phyloP scores from a whole-genome alignment of 352 stramenopile genomes.

The Phytophthora pluvialis region DNA sequence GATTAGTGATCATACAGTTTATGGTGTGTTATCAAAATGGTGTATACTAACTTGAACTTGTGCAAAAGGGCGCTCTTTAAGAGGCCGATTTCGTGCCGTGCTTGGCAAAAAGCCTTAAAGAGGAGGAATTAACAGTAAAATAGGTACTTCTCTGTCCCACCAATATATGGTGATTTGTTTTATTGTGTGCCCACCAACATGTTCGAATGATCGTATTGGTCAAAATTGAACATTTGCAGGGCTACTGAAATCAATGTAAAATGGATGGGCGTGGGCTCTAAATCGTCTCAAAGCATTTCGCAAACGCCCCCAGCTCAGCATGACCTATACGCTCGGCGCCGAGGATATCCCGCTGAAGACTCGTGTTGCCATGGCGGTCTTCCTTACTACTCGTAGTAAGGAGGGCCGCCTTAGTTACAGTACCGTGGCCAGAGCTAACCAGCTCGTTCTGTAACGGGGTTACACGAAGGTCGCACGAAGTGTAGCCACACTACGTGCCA shows the following conservation, averaged over 20 bases:
- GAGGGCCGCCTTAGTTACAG: slow-evolving; percentile 4
- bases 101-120: no score
- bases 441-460: no score
- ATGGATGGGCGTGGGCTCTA: neutral
- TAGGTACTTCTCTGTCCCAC: slow-evolving; percentile 14
- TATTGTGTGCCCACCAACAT: slow-evolving; percentile 10
- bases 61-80: no score
- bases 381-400: slow-evolving; percentile 4
- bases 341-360: slow-evolving; percentile 1
- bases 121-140: no score
- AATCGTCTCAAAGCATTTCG: neutral
- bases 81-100: no score
- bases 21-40: no score
- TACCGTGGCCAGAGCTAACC: neutral
- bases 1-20: no score
- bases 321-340: neutral
- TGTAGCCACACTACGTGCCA: no score
- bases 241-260: neutral
- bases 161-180: slow-evolving; percentile 3
- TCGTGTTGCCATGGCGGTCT: slow-evolving; percentile 10
- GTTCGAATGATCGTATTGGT: slow-evolving; percentile 3
- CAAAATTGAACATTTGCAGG: neutral
- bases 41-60: no score
- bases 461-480: no score
- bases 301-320: neutral